Conservation (phyloP, 176 grass and related monocot genomes). For the Chloris gayana region DNA sequence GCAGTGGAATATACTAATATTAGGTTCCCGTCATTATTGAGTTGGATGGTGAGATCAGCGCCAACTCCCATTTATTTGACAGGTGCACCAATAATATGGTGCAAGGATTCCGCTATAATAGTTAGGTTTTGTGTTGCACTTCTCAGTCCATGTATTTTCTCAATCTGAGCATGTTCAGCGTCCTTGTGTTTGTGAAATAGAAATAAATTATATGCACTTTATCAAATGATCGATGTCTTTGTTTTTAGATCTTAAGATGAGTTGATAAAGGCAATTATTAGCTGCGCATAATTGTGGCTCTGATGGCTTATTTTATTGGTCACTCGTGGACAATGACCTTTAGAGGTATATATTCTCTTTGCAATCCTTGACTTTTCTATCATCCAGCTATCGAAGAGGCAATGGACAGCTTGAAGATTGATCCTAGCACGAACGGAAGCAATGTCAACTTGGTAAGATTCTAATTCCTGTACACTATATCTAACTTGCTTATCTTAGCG, state of each 20-base stretch:
- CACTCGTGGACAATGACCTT: conserved; percentile 40
- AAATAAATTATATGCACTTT: conserved; percentile 2
- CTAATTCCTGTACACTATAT: conserved; percentile 28
- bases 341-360: conserved; percentile 46
- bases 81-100: conserved; percentile 41
- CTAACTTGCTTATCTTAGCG: conserved; percentile 33
- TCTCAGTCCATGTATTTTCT: conserved; percentile 2
- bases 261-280: conserved; percentile 38
- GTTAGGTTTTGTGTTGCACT: conserved; percentile 27
- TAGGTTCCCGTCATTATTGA: conserved; percentile 35
- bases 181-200: conserved; percentile 25
- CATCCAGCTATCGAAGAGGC: conserved; percentile 62
- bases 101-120: conserved; percentile 22
- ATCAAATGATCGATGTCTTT: conserved; percentile 26
- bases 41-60: conserved; percentile 42
- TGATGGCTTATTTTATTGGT: conserved; percentile 34
- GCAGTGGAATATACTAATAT: conserved; percentile 28
- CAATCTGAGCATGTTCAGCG: neutral
- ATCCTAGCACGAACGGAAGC: conserved; percentile 57
- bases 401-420: conserved; percentile 71
- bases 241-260: conserved; percentile 30
- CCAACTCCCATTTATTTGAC: conserved; percentile 50
- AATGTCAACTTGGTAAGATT: conserved; percentile 69
- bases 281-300: conserved; percentile 33
- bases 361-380: conserved; percentile 66